phyloP scores from a whole-genome alignment of 768 basidiomycete species.

The Pisolithus microcarpus region DNA sequence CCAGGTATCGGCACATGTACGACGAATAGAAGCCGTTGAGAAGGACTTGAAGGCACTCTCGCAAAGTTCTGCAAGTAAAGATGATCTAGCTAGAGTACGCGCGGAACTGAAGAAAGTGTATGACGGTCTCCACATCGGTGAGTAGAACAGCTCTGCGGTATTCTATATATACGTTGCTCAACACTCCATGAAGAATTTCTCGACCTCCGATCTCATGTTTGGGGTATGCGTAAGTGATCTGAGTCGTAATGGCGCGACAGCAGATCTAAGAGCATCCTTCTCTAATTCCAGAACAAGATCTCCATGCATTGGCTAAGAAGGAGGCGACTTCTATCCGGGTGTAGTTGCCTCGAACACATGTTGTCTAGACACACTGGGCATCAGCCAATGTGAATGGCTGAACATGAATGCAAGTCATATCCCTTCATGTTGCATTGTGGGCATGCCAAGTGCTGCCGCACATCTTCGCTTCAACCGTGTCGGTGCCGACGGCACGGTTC shows the following conservation, averaged over 20 bases:
- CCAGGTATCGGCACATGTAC: conserved; percentile 77
- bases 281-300: conserved; percentile 58
- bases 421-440: too few species aligned
- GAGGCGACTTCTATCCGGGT: conserved; percentile 55
- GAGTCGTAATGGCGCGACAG: background rate
- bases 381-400: too few species aligned
- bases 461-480: too few species aligned
- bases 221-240: conserved; percentile 75
- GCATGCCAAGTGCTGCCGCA: too few species aligned
- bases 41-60: conserved; percentile 77
- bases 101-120: conserved; percentile 84
- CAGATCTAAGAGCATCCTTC: background rate
- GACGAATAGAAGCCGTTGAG: conserved; percentile 81
- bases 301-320: conserved; percentile 67
- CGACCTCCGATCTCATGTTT: conserved; percentile 73
- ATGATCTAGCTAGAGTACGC: conserved; percentile 69
- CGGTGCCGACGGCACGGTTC: too few species aligned
- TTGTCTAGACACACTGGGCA: background rate
- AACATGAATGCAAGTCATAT: too few species aligned
- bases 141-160: conserved; percentile 15
- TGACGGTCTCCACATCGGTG: conserved; percentile 75
- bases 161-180: background rate
- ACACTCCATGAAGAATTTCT: conserved; percentile 53
- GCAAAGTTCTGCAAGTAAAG: conserved; percentile 62
- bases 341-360: conserved; percentile 15